phyloP scores from a whole-genome alignment of 192 early-diverging fungal genomes.

The Podila verticillata region DNA sequence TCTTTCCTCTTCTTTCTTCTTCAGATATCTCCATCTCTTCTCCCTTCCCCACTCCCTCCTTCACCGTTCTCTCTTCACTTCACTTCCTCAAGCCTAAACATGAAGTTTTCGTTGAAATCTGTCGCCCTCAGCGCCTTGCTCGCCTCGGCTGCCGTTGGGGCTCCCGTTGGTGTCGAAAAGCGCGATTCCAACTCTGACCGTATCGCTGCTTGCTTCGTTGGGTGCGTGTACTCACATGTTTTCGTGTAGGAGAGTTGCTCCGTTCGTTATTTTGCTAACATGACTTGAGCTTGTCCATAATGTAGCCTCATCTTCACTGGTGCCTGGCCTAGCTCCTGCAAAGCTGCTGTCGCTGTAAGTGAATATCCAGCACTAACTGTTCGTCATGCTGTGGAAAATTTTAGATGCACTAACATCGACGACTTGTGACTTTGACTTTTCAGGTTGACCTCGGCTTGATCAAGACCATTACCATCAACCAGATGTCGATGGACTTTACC shows the following conservation, averaged over 20 bases:
- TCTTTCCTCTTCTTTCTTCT: conserved; percentile 4
- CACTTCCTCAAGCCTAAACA: neutral
- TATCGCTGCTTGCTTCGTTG: conserved; percentile 38
- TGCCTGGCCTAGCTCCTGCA: conserved; percentile 31
- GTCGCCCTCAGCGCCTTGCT: conserved; percentile 31
- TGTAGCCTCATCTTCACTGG: conserved; percentile 42
- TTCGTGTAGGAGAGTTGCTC: neutral
- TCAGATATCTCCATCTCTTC: conserved; percentile 15
- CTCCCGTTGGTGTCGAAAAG: conserved; percentile 30
- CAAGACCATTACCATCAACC: conserved; percentile 48
- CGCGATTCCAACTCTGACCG: conserved; percentile 31
- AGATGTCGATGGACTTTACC: conserved; percentile 61
- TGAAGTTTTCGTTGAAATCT: conserved; percentile 48
- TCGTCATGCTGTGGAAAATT: too few relatives aligned
- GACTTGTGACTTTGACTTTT: neutral
- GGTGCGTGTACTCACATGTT: neutral
- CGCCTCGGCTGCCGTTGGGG: conserved; percentile 22
- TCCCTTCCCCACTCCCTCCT: neutral
- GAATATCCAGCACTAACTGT: neutral
- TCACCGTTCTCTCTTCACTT: neutral
- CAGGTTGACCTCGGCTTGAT: conserved; percentile 51
- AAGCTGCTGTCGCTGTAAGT: conserved; percentile 40
- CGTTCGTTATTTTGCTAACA: neutral
- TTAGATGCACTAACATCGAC: too few relatives aligned
- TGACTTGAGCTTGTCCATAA: neutral